Evolutionary conservation across 2,329 filamentous ascomycete species (phyloP), one percentile per base, ranked within the genome.

Genomic region (Colletotrichum ledebouriae): DNA sequence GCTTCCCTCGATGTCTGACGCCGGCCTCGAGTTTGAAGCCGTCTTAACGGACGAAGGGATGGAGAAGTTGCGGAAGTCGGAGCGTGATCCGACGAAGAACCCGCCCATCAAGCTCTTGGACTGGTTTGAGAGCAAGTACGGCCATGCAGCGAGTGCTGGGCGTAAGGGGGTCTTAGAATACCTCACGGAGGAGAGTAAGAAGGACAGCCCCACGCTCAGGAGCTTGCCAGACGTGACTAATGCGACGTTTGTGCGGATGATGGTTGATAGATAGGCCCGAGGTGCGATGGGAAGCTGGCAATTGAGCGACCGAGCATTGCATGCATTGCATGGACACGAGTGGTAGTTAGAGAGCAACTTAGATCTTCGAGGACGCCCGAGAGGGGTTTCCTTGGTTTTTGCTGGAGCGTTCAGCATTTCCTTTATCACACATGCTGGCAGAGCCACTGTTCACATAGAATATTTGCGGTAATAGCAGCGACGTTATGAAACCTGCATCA

Each of bases 51-150:
- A 49, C 0, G 15, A 37, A 10, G 53, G 61, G 61, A 34, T 59
- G 33, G 53, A 59, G 1, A 39, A 34, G n/a, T 17, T 67, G 15
- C 75, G 82, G 1, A 76, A 71, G 1, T 84, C 82, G 0, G 78
- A 85, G 44, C 75, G 78, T 1, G 81, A 86, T 63, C 80, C 22
- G 22, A 22, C 83, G 0, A 70, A 77, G n/a, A 88, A 87, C 67
- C 85, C 85, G 10, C 80, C 83, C 0, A 79, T 85, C 69, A 87
- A 86, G 73, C 76, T 87, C 1, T 64, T 86, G 0, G 84, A 85
- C 42, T 88, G 85, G 76, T 87, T 86, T 61, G 62, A 64, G 57
- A 57, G 56, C 50, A 69, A 66, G 57, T 69, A 69, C 22, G 57
- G 61, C 41, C 53, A 10, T 5, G 25, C 20, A 3, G 52, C 42